A percentile compares a stretch with the other conserved stretches of the same genome.
phyloP scores from a whole-genome alignment of 176 grass and related monocot genomes.

The Leersia perrieri region DNA sequence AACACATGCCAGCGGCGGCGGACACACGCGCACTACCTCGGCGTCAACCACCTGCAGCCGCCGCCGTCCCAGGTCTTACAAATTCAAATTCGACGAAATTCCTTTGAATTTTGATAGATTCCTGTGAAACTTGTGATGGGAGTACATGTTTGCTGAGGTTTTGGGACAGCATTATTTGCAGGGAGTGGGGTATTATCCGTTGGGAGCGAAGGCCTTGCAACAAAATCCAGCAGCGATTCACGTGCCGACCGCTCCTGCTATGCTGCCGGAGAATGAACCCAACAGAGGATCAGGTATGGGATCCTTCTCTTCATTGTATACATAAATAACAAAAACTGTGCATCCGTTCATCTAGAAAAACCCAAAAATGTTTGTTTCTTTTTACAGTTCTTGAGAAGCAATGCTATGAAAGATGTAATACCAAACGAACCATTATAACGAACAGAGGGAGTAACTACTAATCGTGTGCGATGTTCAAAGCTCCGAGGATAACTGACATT shows the following conservation, averaged over 20 bases:
- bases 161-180: slow-evolving; percentile 46
- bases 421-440: no score
- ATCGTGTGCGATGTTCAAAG: not conserved
- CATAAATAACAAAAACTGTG: no score
- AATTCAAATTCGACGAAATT: not conserved
- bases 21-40: slow-evolving; percentile 55
- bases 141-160: slow-evolving; percentile 5
- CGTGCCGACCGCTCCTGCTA: not conserved
- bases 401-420: no score
- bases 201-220: slow-evolving; percentile 51
- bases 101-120: not conserved
- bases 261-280: slow-evolving; percentile 22
- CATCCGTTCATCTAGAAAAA: no score
- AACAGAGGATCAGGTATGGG: slow-evolving; percentile 41
- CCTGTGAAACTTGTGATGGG: no score
- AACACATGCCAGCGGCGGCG: slow-evolving; percentile 48
- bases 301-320: not conserved
- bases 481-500: not conserved
- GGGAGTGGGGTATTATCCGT: slow-evolving; percentile 57
- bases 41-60: slow-evolving; percentile 60
- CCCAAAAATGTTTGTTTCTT: no score
- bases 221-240: slow-evolving; percentile 33
- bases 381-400: no score
- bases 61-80: slow-evolving; percentile 40
- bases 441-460: no score